Base-by-base conservation (phyloP, 192 early-diverging fungal genomes). In the Gorgonomyces haynaldii region DNA sequence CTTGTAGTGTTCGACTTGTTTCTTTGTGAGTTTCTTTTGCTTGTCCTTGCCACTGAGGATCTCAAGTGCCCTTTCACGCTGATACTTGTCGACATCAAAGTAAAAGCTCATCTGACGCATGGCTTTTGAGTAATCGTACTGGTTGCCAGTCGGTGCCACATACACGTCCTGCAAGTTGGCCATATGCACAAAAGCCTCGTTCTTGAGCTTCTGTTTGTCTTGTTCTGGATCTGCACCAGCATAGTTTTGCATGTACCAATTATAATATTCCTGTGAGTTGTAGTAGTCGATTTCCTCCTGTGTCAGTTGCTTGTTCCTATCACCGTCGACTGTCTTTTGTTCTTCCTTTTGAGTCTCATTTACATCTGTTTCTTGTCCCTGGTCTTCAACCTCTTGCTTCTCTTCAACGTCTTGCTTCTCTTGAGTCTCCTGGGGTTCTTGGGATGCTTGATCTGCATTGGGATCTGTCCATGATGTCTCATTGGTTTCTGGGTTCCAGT, bases 401-500 rank as follows among this genome's bases (percentile, higher is more conserved):
- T n/a, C n/a, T n/a, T n/a, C n/a, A n/a, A n/a, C n/a, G n/a, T n/a
- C n/a, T n/a, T n/a, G n/a, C n/a, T n/a, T n/a, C n/a, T n/a, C n/a
- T n/a, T n/a, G n/a, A n/a, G n/a, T n/a, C n/a, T n/a, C n/a, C n/a
- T n/a, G n/a, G n/a, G n/a, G n/a, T n/a, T 17, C 16, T 16, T 41
- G 20, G 4, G 15, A 5, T 2, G 20, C 39, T 8, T 5, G 4
- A 23, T 23, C 39, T 22, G 20, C 17, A 4, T 41, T 41, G 0
- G 67, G 63, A 42, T 58, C 53, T 2, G 57, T 49, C 70, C 67
- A 70, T 7, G 64, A 58, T 0, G 67, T 73, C 45, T 73, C 67
- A 32, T 73, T 60, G 7, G 70, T 70, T 3, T 56, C 12, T 3
- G 59, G 64, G 42, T 73, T 73, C 70, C 64, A 73, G 51, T 54